phyloP scores from a whole-genome alignment of 2,329 filamentous ascomycete genomes.

The Hirsutella thompsonii region DNA sequence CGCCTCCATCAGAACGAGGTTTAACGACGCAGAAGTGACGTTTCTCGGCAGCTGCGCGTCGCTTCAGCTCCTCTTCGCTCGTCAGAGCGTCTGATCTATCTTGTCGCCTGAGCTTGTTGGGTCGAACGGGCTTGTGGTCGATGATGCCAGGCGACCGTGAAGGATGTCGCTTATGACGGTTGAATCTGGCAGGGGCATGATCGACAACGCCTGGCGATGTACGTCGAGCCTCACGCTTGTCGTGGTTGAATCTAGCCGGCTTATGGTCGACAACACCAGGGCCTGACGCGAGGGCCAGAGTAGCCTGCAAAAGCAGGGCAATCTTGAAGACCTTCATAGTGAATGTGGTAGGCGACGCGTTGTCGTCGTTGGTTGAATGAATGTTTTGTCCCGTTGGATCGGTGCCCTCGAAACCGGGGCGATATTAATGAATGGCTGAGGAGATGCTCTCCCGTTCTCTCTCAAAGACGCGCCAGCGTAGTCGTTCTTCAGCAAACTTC shows the following conservation, averaged over 20 bases:
- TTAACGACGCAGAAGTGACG: conserved; percentile 16
- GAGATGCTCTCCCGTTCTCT: neutral
- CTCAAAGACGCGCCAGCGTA: neutral
- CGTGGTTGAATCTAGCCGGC: neutral
- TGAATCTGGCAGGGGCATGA: neutral
- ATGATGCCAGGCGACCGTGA: neutral
- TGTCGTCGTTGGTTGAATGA: neutral
- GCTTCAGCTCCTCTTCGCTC: neutral
- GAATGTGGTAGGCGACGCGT: neutral
- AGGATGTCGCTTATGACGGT: neutral
- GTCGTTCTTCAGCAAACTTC: neutral
- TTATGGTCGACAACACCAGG: neutral
- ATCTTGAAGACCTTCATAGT: neutral
- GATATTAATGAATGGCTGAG: neutral
- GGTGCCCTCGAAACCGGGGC: neutral
- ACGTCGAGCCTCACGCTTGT: neutral
- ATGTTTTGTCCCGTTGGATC: neutral
- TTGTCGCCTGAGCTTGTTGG: too few species aligned
- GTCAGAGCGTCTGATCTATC: neutral
- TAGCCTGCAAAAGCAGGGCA: neutral
- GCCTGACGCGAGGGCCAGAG: neutral
- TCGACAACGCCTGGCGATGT: neutral
- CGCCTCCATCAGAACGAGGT: conserved; percentile 12
- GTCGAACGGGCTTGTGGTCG: neutral
- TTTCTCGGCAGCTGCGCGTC: conserved; percentile 7